A percentile compares a stretch with the other conserved stretches of the same genome.
These are phyloP conservation scores for Cyberlindnera galapagoensis DNA, from an alignment of 805 yeast genomes.

Conservation along the genomic window DNA sequence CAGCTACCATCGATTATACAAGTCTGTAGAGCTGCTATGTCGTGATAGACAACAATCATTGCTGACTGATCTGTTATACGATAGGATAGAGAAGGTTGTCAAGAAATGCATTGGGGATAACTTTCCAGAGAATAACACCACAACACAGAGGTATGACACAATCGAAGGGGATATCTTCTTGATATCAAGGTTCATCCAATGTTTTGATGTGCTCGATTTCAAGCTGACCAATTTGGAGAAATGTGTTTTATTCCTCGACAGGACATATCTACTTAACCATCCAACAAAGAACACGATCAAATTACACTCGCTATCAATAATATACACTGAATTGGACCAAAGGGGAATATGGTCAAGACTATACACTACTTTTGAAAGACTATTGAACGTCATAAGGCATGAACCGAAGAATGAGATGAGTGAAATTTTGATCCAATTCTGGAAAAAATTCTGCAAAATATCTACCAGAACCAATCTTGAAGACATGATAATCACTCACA, in stretches of 20 bases:
- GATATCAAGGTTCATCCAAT: constrained; percentile 4
- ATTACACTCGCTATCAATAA: constrained; percentile 7
- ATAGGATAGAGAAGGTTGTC: constrained; percentile 3
- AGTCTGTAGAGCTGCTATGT: constrained; percentile 21
- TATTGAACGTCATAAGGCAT: constrained; percentile 5
- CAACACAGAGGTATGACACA: too few relatives aligned
- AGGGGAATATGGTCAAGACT: constrained; percentile 6
- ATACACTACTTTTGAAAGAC: constrained; percentile 1
- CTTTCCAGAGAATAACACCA: background rate
- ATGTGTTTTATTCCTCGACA: constrained; percentile 18
- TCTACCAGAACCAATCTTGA: constrained; percentile 7
- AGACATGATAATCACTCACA: background rate
- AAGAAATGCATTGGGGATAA: background rate
- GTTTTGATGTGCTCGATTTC: constrained; percentile 5
- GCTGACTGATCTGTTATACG: constrained; percentile 11
- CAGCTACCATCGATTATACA: constrained; percentile 16
- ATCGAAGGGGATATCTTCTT: constrained; percentile 2
- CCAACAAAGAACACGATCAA: constrained; percentile 17
- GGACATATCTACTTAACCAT: constrained; percentile 22
- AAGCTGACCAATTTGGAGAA: constrained; percentile 9
- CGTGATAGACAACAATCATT: constrained; percentile 19
- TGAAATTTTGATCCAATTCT: constrained; percentile 3
- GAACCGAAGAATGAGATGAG: background rate
- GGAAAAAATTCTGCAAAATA: constrained; percentile 3
- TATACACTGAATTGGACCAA: constrained; percentile 8